Conservation (phyloP, 1,139 yeast species). For the Blastobotrys buckinghamii region DNA sequence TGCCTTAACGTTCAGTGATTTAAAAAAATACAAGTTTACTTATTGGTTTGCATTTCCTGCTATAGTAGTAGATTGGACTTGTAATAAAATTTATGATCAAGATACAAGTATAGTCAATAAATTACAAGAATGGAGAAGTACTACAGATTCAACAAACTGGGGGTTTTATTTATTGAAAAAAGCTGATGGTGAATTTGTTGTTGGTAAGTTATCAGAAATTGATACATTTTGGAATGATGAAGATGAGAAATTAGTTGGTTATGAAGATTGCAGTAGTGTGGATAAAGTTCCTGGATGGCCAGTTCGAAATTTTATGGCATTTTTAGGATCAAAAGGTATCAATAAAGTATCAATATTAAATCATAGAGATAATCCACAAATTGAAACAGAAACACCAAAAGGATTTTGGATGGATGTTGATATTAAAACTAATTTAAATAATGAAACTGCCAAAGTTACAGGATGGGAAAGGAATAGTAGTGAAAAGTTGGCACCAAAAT, state of each 20-base stretch:
- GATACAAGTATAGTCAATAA: slow-evolving; percentile 13
- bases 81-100: neutral
- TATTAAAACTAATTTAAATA: slow-evolving; percentile 9
- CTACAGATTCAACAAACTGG: slow-evolving; percentile 18
- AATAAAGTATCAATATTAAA: slow-evolving; percentile 38
- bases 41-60: slow-evolving; percentile 89
- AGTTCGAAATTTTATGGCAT: slow-evolving; percentile 57
- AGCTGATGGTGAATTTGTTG: slow-evolving; percentile 24
- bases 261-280: slow-evolving; percentile 55
- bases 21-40: slow-evolving; percentile 78
- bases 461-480: slow-evolving; percentile 89
- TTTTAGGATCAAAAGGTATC: slow-evolving; percentile 41
- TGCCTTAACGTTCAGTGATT: slow-evolving; percentile 72
- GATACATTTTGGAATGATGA: slow-evolving; percentile 19
- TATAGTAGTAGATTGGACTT: slow-evolving; percentile 30
- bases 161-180: slow-evolving; percentile 30
- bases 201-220: slow-evolving; percentile 23
- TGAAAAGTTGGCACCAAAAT: slow-evolving; percentile 72
- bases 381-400: slow-evolving; percentile 6
- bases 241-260: slow-evolving; percentile 37
- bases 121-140: slow-evolving; percentile 20
- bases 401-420: slow-evolving; percentile 28
- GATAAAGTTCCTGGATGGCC: slow-evolving; percentile 51
- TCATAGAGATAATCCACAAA: slow-evolving; percentile 22
- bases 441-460: slow-evolving; percentile 36